Evolutionary conservation across 768 basidiomycete species (phyloP), one percentile per base, ranked within the genome.

Genomic region (Imleria badia): DNA sequence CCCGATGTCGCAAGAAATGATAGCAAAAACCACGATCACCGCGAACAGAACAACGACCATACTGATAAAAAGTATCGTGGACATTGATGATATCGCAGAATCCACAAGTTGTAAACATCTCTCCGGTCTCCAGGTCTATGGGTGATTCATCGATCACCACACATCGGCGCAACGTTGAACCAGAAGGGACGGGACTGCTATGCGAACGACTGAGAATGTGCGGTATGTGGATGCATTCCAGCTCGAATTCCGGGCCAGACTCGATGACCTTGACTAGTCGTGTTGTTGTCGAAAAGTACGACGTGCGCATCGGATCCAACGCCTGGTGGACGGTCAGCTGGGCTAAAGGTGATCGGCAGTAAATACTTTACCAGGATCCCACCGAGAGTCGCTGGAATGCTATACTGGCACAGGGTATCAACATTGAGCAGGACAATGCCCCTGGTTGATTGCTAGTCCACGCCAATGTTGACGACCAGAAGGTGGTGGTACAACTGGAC

Each of bases 151-250:
- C 35, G 15, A 57, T 46, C 1, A 56, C 33, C n/a, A 7, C 20
- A 15, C 39, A 49, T 35, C 42, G 12, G 14, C 46, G 43, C 30
- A 48, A n/a, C 43, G 20, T 26, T 12, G 22, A 23, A 15, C 47
- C 44, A 31, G 26, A 35, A 10, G 15, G 2, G 11, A 56, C 15
- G 23, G 34, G 46, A 22, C 29, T 20, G 4, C 17, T 39, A 14
- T 54, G 56, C 3, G 52, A 60, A 41, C 26, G 40, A 36, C 29
- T 9, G 20, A 60, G 43, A 17, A 40, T 14, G 4, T 51, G 14
- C 5, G 52, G 52, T 14, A 59, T 45, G 15, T 43, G 50, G 30
- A 59, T 59, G 42, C 53, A 59, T 42, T 55, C 57, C 43, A 59
- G 1, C 50, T 43, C 35, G 9, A 51, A 59, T 20, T n/a, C n/a